Evolutionary conservation across 352 stramenopile genomes (phyloP).

Genomic region (Globisporangium cystogenes): DNA sequence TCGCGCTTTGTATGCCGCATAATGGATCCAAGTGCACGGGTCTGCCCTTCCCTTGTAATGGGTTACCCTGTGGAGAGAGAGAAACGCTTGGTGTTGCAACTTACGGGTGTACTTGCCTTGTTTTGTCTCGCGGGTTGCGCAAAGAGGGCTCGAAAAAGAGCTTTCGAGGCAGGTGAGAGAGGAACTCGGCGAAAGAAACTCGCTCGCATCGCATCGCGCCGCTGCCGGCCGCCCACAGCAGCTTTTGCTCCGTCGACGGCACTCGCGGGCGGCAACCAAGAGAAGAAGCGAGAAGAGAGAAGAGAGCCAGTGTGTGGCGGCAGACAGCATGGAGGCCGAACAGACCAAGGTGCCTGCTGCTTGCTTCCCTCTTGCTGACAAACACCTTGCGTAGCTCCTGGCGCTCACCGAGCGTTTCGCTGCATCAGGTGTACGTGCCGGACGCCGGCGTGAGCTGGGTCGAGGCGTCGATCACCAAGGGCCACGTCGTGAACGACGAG

Average conservation of each 20-base stretch:
- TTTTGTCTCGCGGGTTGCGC: not conserved
- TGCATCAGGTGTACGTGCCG: slow-evolving; percentile 71
- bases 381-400: not conserved
- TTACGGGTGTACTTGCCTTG: not conserved
- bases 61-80: not conserved
- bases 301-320: not conserved
- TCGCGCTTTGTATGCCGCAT: not conserved
- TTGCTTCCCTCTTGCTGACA: no score
- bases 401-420: not conserved
- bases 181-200: slow-evolving; percentile 6
- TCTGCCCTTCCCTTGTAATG: not conserved
- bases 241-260: slow-evolving; percentile 14
- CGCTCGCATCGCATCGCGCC: not conserved
- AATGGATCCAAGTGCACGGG: not conserved
- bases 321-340: slow-evolving; percentile 15
- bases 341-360: slow-evolving; percentile 14
- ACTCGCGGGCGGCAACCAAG: slow-evolving; percentile 6
- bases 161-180: not conserved
- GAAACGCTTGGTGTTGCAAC: not conserved
- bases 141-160: not conserved
- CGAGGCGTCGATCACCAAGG: slow-evolving; percentile 77
- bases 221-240: slow-evolving; percentile 4
- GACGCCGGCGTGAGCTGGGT: slow-evolving; percentile 78
- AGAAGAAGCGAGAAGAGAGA: slow-evolving; percentile 3
- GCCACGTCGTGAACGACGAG: slow-evolving; percentile 68